phyloP scores from a whole-genome alignment of 2,329 filamentous ascomycete genomes.

The Xylaria hypoxylon region DNA sequence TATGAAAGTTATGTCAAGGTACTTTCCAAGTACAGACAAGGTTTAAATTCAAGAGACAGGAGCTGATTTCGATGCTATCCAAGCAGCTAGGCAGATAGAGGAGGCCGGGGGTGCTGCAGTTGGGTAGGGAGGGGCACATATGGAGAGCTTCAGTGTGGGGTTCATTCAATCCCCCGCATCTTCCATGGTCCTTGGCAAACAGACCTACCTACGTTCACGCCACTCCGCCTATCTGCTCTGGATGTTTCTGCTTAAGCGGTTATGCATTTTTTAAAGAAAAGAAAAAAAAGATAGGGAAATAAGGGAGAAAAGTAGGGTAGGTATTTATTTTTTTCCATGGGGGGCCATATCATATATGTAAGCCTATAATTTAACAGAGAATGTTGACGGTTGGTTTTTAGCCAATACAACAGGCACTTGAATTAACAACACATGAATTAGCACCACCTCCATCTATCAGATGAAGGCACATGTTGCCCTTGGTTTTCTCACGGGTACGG shows the following conservation, averaged over 20 bases:
- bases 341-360: background rate
- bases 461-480: conserved; percentile 13
- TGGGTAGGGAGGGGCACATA: background rate
- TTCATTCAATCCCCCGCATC: too few species aligned
- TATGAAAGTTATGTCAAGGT: background rate
- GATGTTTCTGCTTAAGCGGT: background rate
- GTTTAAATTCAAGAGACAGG: background rate
- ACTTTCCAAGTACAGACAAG: background rate
- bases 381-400: too few species aligned
- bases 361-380: too few species aligned
- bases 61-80: background rate
- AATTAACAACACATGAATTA: background rate
- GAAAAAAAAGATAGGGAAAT: too few species aligned
- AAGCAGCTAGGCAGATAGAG: too few species aligned
- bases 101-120: too few species aligned
- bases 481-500: background rate
- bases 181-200: background rate
- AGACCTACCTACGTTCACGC: background rate
- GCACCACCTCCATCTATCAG: background rate
- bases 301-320: too few species aligned
- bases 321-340: too few species aligned
- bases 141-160: conserved; percentile 3
- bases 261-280: too few species aligned
- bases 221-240: too few species aligned
- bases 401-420: too few species aligned